Evolutionary conservation across 352 stramenopile species (phyloP).

Genomic region (Globisporangium orthogonon): DNA sequence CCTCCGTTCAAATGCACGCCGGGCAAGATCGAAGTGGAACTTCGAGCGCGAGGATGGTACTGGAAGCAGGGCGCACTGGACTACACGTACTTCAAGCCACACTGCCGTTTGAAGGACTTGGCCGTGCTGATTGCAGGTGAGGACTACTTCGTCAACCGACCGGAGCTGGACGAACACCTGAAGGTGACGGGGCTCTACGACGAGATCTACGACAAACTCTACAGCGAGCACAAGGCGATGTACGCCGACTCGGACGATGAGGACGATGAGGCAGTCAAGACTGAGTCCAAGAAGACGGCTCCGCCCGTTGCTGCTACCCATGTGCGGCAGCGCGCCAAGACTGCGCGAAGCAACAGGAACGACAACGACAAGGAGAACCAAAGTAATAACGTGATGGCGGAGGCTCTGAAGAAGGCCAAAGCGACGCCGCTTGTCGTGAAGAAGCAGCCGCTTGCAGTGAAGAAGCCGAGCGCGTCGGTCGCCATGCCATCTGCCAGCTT

Average conservation of each 20-base stretch:
- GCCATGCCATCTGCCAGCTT: background rate
- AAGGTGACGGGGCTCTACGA: constrained; percentile 27
- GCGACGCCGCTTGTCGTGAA: background rate
- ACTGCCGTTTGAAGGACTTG: constrained; percentile 6
- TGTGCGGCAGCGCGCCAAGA: background rate
- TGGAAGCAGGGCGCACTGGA: constrained; percentile 34
- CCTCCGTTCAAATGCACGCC: constrained; percentile 55
- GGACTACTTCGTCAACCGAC: constrained; percentile 48
- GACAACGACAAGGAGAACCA: constrained; percentile 16
- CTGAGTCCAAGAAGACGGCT: background rate
- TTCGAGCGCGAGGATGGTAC: constrained; percentile 55
- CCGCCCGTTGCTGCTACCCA: background rate
- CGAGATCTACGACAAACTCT: constrained; percentile 31
- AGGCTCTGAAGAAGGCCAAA: background rate
- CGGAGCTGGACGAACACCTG: constrained; percentile 41
- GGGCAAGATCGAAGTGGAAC: constrained; percentile 52
- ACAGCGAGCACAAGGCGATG: constrained; percentile 26
- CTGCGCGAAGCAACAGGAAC: constrained; percentile 4
- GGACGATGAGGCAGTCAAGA: constrained; percentile 1
- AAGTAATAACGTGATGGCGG: constrained; percentile 6
- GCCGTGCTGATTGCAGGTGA: constrained; percentile 17
- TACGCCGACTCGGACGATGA: constrained; percentile 4
- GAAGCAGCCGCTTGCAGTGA: background rate
- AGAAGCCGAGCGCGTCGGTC: background rate
- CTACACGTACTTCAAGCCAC: constrained; percentile 55